phyloP scores from a whole-genome alignment of 306 rosid genomes.

The Coriaria nepalensis region DNA sequence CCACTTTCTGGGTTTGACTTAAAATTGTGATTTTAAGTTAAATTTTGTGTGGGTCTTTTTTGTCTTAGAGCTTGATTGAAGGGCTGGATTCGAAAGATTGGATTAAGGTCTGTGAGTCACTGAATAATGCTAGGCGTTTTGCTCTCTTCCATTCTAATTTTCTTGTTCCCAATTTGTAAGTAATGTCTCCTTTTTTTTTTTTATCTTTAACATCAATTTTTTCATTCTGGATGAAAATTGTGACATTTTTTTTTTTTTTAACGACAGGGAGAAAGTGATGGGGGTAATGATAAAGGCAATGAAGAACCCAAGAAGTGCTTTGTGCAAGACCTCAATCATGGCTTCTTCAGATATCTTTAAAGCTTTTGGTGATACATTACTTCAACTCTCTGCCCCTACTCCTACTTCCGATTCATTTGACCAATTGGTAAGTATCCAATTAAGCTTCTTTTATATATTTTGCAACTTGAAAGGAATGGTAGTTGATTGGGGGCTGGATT shows the following conservation, averaged over 20 bases:
- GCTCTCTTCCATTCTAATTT: constrained; percentile 47
- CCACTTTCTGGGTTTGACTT: too few species aligned
- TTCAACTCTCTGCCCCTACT: too few species aligned
- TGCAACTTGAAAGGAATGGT: too few species aligned
- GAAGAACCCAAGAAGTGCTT: constrained; percentile 91
- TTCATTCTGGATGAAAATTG: too few species aligned
- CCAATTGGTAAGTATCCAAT: constrained; percentile 39
- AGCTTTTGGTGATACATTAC: constrained; percentile 58
- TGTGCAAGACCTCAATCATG: constrained; percentile 91
- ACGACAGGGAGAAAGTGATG: constrained; percentile 59
- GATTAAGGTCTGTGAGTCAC: constrained; percentile 58
- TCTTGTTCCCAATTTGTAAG: constrained; percentile 33
- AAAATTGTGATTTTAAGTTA: too few species aligned
- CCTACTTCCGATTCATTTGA: constrained; percentile 49
- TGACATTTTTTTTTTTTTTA: too few species aligned
- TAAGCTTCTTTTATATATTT: too few species aligned
- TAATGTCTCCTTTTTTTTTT: not conserved
- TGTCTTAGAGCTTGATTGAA: constrained; percentile 42
- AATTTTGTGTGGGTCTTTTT: too few species aligned
- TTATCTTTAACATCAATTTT: not conserved
- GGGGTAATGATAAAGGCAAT: constrained; percentile 60
- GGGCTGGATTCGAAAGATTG: constrained; percentile 70
- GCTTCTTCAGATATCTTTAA: constrained; percentile 67
- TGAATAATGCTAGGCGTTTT: constrained; percentile 60
- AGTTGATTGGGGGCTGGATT: too few species aligned